Percentiles rank a stretch among this genome's conserved stretches.
These are phyloP conservation scores for Synchytrium microbalum DNA, from an alignment of 371 early-diverging fungal genomes.

Conservation along the genomic window DNA sequence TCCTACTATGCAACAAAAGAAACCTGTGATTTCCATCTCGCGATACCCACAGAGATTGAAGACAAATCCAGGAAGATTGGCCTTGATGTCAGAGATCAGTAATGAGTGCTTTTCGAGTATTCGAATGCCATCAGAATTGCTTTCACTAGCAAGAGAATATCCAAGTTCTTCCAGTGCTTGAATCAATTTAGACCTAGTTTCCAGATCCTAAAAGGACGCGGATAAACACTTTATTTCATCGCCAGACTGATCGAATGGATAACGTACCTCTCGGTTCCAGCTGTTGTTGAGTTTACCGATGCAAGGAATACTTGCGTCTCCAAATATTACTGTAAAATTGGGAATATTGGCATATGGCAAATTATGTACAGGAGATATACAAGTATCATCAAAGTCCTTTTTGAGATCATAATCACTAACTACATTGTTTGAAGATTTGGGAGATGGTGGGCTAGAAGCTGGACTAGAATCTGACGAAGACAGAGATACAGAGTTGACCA, in stretches of 20 bases:
- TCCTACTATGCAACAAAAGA: background rate
- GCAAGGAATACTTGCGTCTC: slow-evolving; percentile 39
- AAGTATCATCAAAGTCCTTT: too few relatives aligned
- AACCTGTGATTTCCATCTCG: background rate
- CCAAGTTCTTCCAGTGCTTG: slow-evolving; percentile 29
- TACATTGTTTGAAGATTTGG: too few relatives aligned
- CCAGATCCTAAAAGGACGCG: too few relatives aligned
- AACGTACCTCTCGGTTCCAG: slow-evolving; percentile 51
- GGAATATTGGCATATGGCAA: too few relatives aligned
- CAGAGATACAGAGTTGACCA: too few relatives aligned
- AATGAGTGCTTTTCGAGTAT: slow-evolving; percentile 10
- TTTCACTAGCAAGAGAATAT: slow-evolving; percentile 14
- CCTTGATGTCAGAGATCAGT: background rate
- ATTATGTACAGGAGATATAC: too few relatives aligned
- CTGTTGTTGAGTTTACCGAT: slow-evolving; percentile 45
- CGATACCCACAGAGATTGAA: slow-evolving; percentile 38
- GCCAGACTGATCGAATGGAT: too few relatives aligned
- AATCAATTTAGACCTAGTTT: slow-evolving; percentile 34
- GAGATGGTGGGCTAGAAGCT: too few relatives aligned
- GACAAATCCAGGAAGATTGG: slow-evolving; percentile 21
- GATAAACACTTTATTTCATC: too few relatives aligned
- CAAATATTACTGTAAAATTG: slow-evolving; percentile 31
- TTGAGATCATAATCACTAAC: too few relatives aligned
- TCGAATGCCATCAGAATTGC: slow-evolving; percentile 17
- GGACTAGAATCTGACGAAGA: too few relatives aligned